Percentiles rank a stretch among this genome's conserved stretches.
These are phyloP conservation scores for Albophoma yamanashiensis DNA, from an alignment of 2,329 filamentous ascomycete genomes.

Conservation along the genomic window DNA sequence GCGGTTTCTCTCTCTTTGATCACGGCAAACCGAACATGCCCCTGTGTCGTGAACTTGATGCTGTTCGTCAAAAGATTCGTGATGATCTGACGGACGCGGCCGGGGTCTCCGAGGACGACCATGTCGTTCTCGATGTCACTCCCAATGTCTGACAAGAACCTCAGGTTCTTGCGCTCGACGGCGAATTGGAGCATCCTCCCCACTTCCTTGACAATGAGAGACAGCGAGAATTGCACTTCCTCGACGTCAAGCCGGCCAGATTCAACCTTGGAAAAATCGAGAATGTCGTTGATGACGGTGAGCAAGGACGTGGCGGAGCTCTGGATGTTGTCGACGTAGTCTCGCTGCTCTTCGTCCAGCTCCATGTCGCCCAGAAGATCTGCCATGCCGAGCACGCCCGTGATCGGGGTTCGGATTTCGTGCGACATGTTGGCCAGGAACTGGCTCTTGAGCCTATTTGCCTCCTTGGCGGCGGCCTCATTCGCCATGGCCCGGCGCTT, in stretches of 20 bases:
- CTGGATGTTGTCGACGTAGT: slow-evolving; percentile 69
- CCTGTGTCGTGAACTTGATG: slow-evolving; percentile 64
- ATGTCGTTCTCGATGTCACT: slow-evolving; percentile 54
- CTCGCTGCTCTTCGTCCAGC: slow-evolving; percentile 58
- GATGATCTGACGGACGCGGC: slow-evolving; percentile 72
- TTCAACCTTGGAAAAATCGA: slow-evolving; percentile 83
- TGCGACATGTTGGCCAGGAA: slow-evolving; percentile 78
- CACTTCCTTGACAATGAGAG: slow-evolving; percentile 65
- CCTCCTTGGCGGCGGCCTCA: slow-evolving; percentile 69
- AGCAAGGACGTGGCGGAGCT: slow-evolving; percentile 71
- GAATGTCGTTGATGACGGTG: slow-evolving; percentile 83
- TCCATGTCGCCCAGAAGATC: slow-evolving; percentile 61
- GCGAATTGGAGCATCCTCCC: slow-evolving; percentile 83
- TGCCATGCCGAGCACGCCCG: slow-evolving; percentile 71
- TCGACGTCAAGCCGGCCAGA: slow-evolving; percentile 68
- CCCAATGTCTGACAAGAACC: slow-evolving; percentile 56
- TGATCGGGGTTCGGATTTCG: slow-evolving; percentile 69
- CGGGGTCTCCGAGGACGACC: slow-evolving; percentile 78
- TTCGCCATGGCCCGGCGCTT: slow-evolving; percentile 63
- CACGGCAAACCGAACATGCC: slow-evolving; percentile 57
- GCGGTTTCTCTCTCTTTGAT: slow-evolving; percentile 51
- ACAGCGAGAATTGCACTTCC: slow-evolving; percentile 69
- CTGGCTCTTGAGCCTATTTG: slow-evolving; percentile 68
- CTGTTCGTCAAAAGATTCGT: slow-evolving; percentile 70
- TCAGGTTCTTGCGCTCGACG: slow-evolving; percentile 67